These are phyloP conservation scores for Erodium chrysanthum DNA, from an alignment of 441 rosid genomes.

Conservation along the genomic window DNA sequence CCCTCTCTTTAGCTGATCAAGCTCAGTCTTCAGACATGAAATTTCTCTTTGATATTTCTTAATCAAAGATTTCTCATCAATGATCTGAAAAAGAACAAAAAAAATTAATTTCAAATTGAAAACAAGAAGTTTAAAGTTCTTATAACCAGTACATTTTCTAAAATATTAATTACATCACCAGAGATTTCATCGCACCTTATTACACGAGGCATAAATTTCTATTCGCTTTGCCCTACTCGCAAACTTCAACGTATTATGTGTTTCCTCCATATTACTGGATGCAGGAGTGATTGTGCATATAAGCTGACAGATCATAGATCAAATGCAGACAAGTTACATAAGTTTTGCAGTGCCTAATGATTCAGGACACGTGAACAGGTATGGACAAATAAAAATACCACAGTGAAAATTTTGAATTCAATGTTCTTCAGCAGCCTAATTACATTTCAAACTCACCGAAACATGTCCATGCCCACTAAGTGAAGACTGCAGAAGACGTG, in stretches of 20 bases:
- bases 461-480: slow-evolving; percentile 97
- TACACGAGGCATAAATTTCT: slow-evolving; percentile 92
- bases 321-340: slow-evolving; percentile 12
- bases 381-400: background rate
- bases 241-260: slow-evolving; percentile 93
- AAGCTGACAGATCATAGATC: slow-evolving; percentile 43
- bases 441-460: slow-evolving; percentile 58
- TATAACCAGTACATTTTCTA: background rate
- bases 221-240: slow-evolving; percentile 98
- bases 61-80: slow-evolving; percentile 93
- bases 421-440: slow-evolving; percentile 3
- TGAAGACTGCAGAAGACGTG: slow-evolving; percentile 97
- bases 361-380: background rate
- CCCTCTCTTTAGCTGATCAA: slow-evolving; percentile 78
- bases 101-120: slow-evolving; percentile 17
- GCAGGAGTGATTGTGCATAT: slow-evolving; percentile 99
- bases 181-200: slow-evolving; percentile 53
- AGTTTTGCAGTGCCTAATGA: slow-evolving; percentile 2
- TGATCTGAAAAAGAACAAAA: slow-evolving; percentile 42
- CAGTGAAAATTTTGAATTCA: slow-evolving; percentile 1
- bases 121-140: background rate
- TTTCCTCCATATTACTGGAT: slow-evolving; percentile 94
- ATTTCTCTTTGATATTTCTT: slow-evolving; percentile 97
- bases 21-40: slow-evolving; percentile 75
- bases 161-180: background rate